Evolutionary conservation across 306 rosid genomes (phyloP).

Genomic region (Lathyrus tuberosus): DNA sequence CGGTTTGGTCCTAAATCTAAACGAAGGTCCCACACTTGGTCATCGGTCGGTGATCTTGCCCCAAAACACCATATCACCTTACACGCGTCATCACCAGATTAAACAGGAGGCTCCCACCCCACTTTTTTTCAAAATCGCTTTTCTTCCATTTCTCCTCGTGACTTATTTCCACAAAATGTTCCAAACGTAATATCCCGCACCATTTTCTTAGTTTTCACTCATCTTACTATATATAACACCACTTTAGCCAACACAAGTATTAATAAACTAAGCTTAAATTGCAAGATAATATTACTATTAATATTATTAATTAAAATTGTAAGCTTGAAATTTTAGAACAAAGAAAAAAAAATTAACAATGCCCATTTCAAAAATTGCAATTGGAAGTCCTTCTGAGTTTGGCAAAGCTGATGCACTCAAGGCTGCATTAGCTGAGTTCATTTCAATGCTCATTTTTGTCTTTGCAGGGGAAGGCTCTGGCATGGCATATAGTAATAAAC

Average conservation of each 20-base stretch:
- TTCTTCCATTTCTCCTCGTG: conserved; percentile 38
- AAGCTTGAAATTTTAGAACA: too few species aligned
- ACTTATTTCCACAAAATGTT: too few species aligned
- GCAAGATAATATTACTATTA: conserved; percentile 11
- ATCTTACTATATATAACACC: conserved; percentile 28
- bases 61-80: conserved; percentile 45
- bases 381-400: conserved; percentile 58
- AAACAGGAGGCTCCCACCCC: conserved; percentile 54
- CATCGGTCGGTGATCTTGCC: conserved; percentile 57
- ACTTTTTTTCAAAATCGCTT: conserved; percentile 1
- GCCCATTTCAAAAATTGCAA: conserved; percentile 61
- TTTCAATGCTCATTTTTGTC: too few species aligned
- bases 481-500: too few species aligned
- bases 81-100: conserved; percentile 53
- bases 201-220: too few species aligned
- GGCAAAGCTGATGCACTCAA: too few species aligned
- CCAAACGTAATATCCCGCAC: too few species aligned
- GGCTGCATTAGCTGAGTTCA: too few species aligned
- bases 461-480: too few species aligned
- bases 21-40: conserved; percentile 46
- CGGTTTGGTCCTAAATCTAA: conserved; percentile 50
- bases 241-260: background rate
- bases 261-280: background rate
- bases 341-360: conserved; percentile 37
- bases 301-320: background rate